Base-by-base conservation (phyloP, 1,284 basidiomycete genomes). In the Sutorius eximius region DNA sequence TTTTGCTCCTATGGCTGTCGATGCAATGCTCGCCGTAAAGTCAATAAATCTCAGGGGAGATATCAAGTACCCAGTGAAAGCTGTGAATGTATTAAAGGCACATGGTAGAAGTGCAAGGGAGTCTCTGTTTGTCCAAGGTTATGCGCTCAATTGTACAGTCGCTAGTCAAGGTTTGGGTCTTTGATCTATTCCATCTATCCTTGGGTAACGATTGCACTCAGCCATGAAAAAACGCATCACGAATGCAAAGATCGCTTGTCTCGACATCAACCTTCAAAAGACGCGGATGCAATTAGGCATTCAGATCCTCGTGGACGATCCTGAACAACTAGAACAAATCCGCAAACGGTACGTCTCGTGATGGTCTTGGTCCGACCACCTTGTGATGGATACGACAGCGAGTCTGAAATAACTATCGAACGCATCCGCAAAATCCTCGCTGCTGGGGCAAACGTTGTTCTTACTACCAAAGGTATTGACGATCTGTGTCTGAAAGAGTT, bases 391-490 rank as follows among this genome's bases (percentile, higher is more conserved):
- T 42, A 30, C 27, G 45, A 40, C 60, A 94, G 96, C 56, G 97
- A 99, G 77, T 83, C 91, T 34, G 97, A 98, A 70, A 99, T 99
- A 59, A 97, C 94, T 2, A 79, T 99, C 32, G 97, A 99, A 75
- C 85, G 95, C 49, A 91, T 99, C 60, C 86, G 93, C 64, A 99
- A 98, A 80, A 97, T 99, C 65, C 81, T 99, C 45, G 95, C 89
- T 13, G 82, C 96, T 6, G 97, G 97, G 49, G 97, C 97, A 42
- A 99, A 99, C 67, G 97, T 99, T 58, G 86, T 99, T 45, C 77
- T 99, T 53, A 99, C 97, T 27, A 99, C 97, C 36, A 99, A 99
- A 75, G 97, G 97, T 48, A 99, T 99, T 64, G 97, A 99, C 68
- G 97, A 99, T 70, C 80, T 99, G 32, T 97, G 95, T 72, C 77